phyloP scores from a whole-genome alignment of 108 stramenopile genomes.

The Nitzschia sp. region DNA sequence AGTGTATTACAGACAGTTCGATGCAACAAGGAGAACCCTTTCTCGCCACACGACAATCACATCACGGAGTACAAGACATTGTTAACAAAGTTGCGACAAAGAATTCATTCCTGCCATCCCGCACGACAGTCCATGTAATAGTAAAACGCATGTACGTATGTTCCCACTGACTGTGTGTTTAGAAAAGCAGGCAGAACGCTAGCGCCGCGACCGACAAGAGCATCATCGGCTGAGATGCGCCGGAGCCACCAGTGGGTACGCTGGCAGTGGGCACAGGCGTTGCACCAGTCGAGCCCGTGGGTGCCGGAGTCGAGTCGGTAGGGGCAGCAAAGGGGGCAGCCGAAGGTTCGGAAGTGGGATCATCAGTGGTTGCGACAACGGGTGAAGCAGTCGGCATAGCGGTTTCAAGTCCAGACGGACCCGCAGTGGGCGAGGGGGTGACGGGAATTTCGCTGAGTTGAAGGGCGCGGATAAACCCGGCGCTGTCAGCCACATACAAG shows the following conservation, averaged over 20 bases:
- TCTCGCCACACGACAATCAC: no score
- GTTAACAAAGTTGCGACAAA: no score
- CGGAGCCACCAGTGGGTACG: background rate
- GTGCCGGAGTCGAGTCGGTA: background rate
- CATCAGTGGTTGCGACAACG: background rate
- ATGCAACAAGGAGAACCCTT: no score
- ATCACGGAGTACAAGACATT: no score
- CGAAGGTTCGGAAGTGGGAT: background rate
- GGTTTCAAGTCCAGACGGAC: slow-evolving; percentile 6
- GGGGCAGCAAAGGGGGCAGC: background rate
- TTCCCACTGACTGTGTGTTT: no score
- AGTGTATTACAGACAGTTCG: no score
- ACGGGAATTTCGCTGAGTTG: slow-evolving; percentile 19
- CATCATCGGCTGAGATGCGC: background rate
- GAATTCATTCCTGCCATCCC: no score
- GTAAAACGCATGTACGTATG: no score
- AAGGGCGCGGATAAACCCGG: slow-evolving; percentile 22
- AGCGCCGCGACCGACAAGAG: background rate
- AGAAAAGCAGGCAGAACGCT: background rate
- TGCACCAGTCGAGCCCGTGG: no score
- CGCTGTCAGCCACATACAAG: slow-evolving; percentile 13
- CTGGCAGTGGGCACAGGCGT: background rate
- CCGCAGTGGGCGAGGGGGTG: slow-evolving; percentile 15
- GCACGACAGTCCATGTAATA: no score
- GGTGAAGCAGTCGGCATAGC: background rate